Conservation (phyloP, 2,329 filamentous ascomycete species). For the Aspergillus pseudoglaucus region DNA sequence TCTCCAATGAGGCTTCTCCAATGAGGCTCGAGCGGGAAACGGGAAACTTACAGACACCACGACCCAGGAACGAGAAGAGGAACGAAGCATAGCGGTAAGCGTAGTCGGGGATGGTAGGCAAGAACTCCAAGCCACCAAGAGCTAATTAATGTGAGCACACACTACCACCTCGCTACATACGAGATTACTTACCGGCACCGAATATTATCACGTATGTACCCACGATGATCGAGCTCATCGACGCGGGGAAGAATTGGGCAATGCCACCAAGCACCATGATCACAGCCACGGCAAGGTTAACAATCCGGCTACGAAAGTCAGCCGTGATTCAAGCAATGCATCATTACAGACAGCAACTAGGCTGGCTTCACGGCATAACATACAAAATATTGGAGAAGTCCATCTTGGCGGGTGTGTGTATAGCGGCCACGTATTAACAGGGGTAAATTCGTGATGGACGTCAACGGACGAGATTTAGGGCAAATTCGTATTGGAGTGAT, state of each 20-base stretch:
- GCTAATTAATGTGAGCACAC: slow-evolving; percentile 39
- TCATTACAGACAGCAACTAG: not conserved
- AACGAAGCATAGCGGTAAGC: slow-evolving; percentile 92
- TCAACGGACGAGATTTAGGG: not conserved
- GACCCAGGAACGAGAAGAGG: slow-evolving; percentile 94
- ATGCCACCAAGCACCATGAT: slow-evolving; percentile 81
- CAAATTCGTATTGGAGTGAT: no score
- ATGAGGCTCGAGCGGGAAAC: not conserved
- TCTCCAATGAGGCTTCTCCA: slow-evolving; percentile 4
- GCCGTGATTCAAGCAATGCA: slow-evolving; percentile 6
- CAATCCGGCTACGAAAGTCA: slow-evolving; percentile 64
- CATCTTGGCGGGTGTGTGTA: slow-evolving; percentile 49
- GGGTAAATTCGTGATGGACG: not conserved
- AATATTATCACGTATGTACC: slow-evolving; percentile 87
- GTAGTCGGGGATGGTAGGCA: slow-evolving; percentile 74
- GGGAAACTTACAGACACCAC: slow-evolving; percentile 76
- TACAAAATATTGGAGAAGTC: slow-evolving; percentile 91
- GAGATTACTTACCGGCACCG: slow-evolving; percentile 60
- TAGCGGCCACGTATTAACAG: not conserved
- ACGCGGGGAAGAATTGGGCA: slow-evolving; percentile 40
- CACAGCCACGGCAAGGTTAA: slow-evolving; percentile 82
- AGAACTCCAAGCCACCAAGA: slow-evolving; percentile 76
- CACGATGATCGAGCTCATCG: slow-evolving; percentile 62
- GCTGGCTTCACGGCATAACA: slow-evolving; percentile 33
- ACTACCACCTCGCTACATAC: not conserved